Conservation (phyloP, 1,284 basidiomycete genomes). For the Volvariella volvacea region DNA sequence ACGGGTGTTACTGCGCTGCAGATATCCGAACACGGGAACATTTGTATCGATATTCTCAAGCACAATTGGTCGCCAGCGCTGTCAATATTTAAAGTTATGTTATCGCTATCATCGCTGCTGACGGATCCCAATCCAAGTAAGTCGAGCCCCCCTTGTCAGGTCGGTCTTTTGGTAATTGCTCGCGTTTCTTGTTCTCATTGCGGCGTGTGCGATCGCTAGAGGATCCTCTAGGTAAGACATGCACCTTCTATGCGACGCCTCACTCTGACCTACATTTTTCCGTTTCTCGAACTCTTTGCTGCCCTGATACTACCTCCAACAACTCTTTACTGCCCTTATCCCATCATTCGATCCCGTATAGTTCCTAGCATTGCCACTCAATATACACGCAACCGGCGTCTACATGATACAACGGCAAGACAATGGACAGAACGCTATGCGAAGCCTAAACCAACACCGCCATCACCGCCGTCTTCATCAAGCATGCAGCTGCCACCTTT, state of each 20-base stretch:
- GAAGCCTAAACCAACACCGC: conserved; percentile 32
- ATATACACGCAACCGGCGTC: conserved; percentile 54
- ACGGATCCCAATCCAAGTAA: conserved; percentile 86
- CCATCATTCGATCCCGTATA: conserved; percentile 16
- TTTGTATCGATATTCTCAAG: conserved; percentile 82
- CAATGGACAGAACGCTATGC: conserved; percentile 61
- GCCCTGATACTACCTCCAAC: background rate
- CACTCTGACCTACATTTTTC: background rate
- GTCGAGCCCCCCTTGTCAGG: conserved; percentile 20
- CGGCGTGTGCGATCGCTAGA: no score
- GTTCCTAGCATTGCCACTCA: conserved; percentile 71
- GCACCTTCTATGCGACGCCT: background rate
- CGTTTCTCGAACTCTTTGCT: background rate
- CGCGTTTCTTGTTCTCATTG: no score
- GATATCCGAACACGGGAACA: conserved; percentile 69
- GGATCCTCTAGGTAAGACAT: conserved; percentile 57
- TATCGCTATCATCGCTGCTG: conserved; percentile 80
- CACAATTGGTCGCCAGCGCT: conserved; percentile 88
- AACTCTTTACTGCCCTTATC: background rate
- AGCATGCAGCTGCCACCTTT: conserved; percentile 15
- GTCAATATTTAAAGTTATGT: conserved; percentile 86
- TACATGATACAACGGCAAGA: conserved; percentile 60
- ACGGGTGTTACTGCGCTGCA: no score
- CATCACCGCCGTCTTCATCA: conserved; percentile 10
- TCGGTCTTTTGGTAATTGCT: conserved; percentile 5